phyloP scores from a whole-genome alignment of 805 yeast species.

The Priceomyces carsonii region DNA sequence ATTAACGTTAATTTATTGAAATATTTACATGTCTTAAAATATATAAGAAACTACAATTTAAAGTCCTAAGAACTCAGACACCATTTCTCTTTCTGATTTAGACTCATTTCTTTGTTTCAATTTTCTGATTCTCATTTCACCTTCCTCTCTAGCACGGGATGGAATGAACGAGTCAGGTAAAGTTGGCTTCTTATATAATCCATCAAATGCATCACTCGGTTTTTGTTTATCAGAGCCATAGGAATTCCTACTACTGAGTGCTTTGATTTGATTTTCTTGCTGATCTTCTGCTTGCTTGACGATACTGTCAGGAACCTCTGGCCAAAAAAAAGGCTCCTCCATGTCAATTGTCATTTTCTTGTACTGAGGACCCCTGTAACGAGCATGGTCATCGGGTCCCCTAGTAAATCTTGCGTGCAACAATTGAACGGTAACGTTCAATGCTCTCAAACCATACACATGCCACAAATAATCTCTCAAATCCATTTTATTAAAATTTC shows the following conservation, averaged over 20 bases:
- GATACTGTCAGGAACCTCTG: constrained; percentile 50
- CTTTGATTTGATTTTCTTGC: constrained; percentile 49
- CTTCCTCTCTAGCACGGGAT: constrained; percentile 22
- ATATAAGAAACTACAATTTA: too few relatives aligned
- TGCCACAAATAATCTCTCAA: constrained; percentile 91
- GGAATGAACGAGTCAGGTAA: constrained; percentile 43
- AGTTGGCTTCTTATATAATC: constrained; percentile 52
- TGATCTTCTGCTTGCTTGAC: constrained; percentile 36
- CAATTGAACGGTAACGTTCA: constrained; percentile 84
- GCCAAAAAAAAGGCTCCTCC: constrained; percentile 97
- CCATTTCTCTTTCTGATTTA: constrained; percentile 28
- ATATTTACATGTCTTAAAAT: constrained; percentile 11
- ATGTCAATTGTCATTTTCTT: constrained; percentile 97
- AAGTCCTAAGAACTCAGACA: constrained; percentile 30
- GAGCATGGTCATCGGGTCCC: constrained; percentile 53
- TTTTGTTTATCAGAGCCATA: constrained; percentile 68
- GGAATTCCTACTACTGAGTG: constrained; percentile 50
- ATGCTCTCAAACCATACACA: constrained; percentile 85
- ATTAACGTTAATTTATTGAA: constrained; percentile 5
- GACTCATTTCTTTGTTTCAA: constrained; percentile 22
- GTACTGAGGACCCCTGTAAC: constrained; percentile 76
- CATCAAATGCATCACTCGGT: constrained; percentile 74
- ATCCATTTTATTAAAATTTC: constrained; percentile 90
- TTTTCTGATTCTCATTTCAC: constrained; percentile 18
- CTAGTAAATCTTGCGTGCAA: constrained; percentile 70